These are phyloP conservation scores for Silene vulgaris DNA, from an alignment of 179 eudicot genomes.

Conservation along the genomic window DNA sequence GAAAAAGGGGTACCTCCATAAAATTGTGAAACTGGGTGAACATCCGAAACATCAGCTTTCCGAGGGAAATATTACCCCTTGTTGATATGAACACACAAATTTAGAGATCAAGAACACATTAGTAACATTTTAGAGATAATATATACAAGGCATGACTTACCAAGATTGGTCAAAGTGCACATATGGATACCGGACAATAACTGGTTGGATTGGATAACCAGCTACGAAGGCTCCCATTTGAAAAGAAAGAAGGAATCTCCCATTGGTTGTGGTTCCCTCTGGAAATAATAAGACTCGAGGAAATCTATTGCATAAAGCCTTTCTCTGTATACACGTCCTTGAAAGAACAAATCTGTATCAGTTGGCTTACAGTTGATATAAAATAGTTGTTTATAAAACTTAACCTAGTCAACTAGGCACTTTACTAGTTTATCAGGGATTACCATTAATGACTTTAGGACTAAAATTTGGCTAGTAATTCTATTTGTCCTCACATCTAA, in stretches of 20 bases:
- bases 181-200: conserved; percentile 79
- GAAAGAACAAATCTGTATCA: conserved; percentile 95
- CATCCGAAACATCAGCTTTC: conserved; percentile 89
- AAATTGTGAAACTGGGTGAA: conserved; percentile 94
- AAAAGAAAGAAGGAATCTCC: conserved; percentile 73
- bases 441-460: neutral
- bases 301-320: conserved; percentile 68
- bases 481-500: too few relatives aligned
- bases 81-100: conserved; percentile 14
- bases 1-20: conserved; percentile 68
- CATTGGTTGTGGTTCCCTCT: conserved; percentile 95
- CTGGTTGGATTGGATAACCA: conserved; percentile 87
- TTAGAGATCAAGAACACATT: conserved; percentile 7
- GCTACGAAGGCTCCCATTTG: conserved; percentile 97
- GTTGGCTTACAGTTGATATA: conserved; percentile 64
- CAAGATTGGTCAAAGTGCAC: conserved; percentile 98
- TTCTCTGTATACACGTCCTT: conserved; percentile 97
- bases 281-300: conserved; percentile 93
- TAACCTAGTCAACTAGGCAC: neutral
- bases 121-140: neutral
- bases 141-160: conserved; percentile 36
- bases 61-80: conserved; percentile 80
- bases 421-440: conserved; percentile 6
- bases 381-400: conserved; percentile 19
- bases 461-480: too few relatives aligned